Conservation (phyloP, 768 basidiomycete species). For the Termitomyces eurrhizus region DNA sequence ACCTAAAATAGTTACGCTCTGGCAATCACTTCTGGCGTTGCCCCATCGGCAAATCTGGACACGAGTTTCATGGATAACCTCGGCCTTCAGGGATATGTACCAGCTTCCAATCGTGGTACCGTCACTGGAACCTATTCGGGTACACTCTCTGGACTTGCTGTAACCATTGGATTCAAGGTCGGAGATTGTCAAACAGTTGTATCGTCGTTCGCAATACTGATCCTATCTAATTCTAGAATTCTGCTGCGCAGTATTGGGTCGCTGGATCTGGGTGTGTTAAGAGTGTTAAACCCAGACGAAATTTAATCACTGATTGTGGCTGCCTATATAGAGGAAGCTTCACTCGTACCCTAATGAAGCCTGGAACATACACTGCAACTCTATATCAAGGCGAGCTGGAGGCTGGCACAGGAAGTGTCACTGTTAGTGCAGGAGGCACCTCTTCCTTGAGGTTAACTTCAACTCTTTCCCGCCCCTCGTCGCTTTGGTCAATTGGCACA, state of each 20-base stretch:
- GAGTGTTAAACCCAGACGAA: neutral
- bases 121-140: slow-evolving; percentile 41
- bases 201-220: neutral
- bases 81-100: slow-evolving; percentile 39
- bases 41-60: slow-evolving; percentile 38
- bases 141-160: slow-evolving; percentile 33
- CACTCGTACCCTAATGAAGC: slow-evolving; percentile 42
- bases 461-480: slow-evolving; percentile 28
- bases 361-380: slow-evolving; percentile 44
- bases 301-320: neutral
- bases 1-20: slow-evolving; percentile 33
- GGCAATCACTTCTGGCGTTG: slow-evolving; percentile 36
- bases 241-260: slow-evolving; percentile 45
- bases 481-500: slow-evolving; percentile 44
- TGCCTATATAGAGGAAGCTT: slow-evolving; percentile 31
- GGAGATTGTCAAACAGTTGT: neutral
- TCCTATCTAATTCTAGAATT: slow-evolving; percentile 25
- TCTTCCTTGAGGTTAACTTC: slow-evolving; percentile 28
- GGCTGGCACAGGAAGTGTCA: slow-evolving; percentile 38
- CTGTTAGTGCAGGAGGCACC: slow-evolving; percentile 37
- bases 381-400: slow-evolving; percentile 44
- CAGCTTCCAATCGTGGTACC: slow-evolving; percentile 40
- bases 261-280: slow-evolving; percentile 31
- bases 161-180: slow-evolving; percentile 42
- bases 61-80: slow-evolving; percentile 41